Base-by-base conservation (phyloP, 2,329 filamentous ascomycete genomes). In the Cephalotrichum gorgonifer region DNA sequence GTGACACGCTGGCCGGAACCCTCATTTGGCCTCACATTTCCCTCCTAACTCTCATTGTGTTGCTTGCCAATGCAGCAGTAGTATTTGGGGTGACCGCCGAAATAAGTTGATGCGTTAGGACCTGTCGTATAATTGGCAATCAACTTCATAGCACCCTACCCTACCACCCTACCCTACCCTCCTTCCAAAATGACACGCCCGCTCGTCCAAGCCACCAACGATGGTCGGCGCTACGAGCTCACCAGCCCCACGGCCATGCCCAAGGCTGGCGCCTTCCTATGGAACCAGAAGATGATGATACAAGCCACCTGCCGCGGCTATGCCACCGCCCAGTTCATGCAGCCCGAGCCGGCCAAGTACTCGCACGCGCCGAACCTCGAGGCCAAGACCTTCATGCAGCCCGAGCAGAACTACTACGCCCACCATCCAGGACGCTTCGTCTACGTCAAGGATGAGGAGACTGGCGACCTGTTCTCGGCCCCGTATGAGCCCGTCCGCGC, bases 211-310 rank as follows among this genome's bases (percentile, higher is more conserved):
- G 72, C 54, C 57, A 71, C 72, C 6, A 59, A 70, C 25, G 61
- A 73, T 60, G 75, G 74, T 47, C 65, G 70, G 44, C 75, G 75
- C 54, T 79, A 76, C 60, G 74, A 78, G 59, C 69, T 79, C 53
- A 67, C 63, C 45, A 74, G 69, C 58, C 72, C 75, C n/a, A 76
- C 73, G 23, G 73, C 72, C 38, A 64, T 79, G 68, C 74, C 75
- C 46, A 74, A 76, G 60, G 74, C 75, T 3, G 71, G 68, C 45
- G 74, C 69, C 47, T 79, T 79, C 57, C 64, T 79, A 11, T 79
- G 76, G 76, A 79, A 79, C 55, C 73, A 76, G 60, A 71, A 68
- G 61, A 79, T 79, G 75, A 79, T 79, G 75, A 75, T 79, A 51
- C 75, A 78, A 57, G 65, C 74, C 43, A 78, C 75, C 49, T 78